phyloP scores from a whole-genome alignment of 164 flowering plant species.

The Vitis labrusca region DNA sequence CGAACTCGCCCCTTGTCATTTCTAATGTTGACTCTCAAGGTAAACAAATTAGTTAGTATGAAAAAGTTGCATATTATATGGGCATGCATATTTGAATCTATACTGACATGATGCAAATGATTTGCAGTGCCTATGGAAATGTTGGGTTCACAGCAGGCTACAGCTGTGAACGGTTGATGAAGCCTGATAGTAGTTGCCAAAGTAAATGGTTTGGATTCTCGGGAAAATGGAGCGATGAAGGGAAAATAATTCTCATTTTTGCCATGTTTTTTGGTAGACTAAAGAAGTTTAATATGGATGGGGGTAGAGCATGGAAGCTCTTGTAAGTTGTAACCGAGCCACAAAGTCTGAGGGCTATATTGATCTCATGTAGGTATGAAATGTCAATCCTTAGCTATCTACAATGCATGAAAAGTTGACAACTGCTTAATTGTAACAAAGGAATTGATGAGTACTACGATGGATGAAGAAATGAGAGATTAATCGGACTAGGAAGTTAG shows the following conservation, averaged over 20 bases:
- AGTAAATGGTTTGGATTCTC: conserved; percentile 27
- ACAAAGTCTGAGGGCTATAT: not conserved
- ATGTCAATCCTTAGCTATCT: no score
- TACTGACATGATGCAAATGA: not conserved
- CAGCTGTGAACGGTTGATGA: conserved; percentile 35
- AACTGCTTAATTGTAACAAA: no score
- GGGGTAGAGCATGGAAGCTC: conserved; percentile 32
- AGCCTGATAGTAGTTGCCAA: conserved; percentile 24
- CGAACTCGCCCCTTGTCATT: no score
- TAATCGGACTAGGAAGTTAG: no score
- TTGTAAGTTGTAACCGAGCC: not conserved
- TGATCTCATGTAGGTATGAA: no score
- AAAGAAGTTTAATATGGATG: conserved; percentile 23
- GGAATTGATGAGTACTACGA: no score
- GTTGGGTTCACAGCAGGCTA: conserved; percentile 58
- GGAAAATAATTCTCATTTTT: conserved; percentile 26
- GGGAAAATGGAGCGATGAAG: conserved; percentile 30
- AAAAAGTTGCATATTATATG: no score
- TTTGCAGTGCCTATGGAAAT: conserved; percentile 57
- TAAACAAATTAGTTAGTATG: no score
- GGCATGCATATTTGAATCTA: no score
- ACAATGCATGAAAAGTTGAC: no score
- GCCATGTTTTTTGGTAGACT: conserved; percentile 40
- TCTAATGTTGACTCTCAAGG: no score
- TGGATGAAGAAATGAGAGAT: no score